Conservation (phyloP, 768 basidiomycete species). For the Crucibulum laeve region DNA sequence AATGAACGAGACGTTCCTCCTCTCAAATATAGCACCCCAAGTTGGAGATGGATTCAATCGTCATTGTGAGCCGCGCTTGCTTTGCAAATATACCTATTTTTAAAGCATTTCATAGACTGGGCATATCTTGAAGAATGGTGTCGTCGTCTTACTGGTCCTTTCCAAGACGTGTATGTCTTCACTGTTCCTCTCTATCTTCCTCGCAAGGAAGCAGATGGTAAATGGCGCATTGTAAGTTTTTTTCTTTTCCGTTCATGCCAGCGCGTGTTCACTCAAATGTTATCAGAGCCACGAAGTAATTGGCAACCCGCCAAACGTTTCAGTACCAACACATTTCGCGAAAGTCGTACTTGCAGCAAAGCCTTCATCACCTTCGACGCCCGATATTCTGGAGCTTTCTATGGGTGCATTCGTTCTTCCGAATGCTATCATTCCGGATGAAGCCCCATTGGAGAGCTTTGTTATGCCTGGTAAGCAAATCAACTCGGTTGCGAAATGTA, state of each 20-base stretch:
- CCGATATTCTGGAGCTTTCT: constrained; percentile 68
- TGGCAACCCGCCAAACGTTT: constrained; percentile 82
- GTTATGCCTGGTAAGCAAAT: constrained; percentile 65
- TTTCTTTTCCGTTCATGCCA: background rate
- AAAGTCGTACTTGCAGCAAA: constrained; percentile 85
- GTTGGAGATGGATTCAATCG: constrained; percentile 97
- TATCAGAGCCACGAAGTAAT: constrained; percentile 92
- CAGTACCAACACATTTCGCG: constrained; percentile 97
- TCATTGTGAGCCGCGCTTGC: constrained; percentile 61
- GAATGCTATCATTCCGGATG: constrained; percentile 88
- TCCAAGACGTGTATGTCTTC: constrained; percentile 95
- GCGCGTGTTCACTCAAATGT: constrained; percentile 1
- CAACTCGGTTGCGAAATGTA: background rate
- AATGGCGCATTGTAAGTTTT: constrained; percentile 85
- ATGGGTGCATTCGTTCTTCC: constrained; percentile 95
- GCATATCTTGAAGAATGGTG: constrained; percentile 97
- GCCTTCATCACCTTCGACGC: constrained; percentile 69
- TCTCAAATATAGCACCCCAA: constrained; percentile 97
- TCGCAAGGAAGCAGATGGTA: constrained; percentile 78
- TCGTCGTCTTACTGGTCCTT: constrained; percentile 78
- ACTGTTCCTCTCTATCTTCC: constrained; percentile 97
- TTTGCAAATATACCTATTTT: background rate
- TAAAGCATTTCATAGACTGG: constrained; percentile 63
- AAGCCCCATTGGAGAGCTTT: constrained; percentile 75
- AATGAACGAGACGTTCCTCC: constrained; percentile 94